These are phyloP conservation scores for Skeletonema marinoi DNA, from an alignment of 108 stramenopile species.

Conservation along the genomic window DNA sequence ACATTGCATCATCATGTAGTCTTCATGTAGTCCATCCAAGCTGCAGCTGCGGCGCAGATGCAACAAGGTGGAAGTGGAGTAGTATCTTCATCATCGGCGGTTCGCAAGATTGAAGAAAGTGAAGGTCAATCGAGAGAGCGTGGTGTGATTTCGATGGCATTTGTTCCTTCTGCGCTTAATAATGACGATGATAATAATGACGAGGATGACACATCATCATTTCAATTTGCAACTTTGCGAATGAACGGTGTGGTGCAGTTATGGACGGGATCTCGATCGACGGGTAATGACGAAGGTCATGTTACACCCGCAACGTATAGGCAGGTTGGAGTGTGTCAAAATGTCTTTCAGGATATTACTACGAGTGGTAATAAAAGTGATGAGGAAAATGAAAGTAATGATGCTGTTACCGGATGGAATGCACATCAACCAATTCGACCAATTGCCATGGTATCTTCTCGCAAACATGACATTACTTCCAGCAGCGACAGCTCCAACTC, in stretches of 20 bases:
- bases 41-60: conserved; percentile 4
- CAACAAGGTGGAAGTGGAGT: neutral
- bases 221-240: conserved; percentile 66
- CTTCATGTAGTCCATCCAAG: conserved; percentile 18
- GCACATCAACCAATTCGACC: conserved; percentile 24
- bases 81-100: neutral
- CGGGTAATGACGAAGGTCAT: neutral
- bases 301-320: conserved; percentile 12
- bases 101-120: conserved; percentile 32
- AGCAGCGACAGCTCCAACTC: neutral
- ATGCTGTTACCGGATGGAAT: neutral
- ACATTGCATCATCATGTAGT: too few relatives aligned
- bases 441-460: conserved; percentile 25
- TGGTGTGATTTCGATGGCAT: conserved; percentile 69
- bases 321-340: neutral
- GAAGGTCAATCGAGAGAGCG: conserved; percentile 48
- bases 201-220: conserved; percentile 16
- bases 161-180: neutral
- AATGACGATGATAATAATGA: conserved; percentile 1
- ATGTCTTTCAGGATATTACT: neutral
- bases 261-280: conserved; percentile 52
- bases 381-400: conserved; percentile 1
- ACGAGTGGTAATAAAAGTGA: neutral
- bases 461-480: neutral
- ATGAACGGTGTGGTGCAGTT: conserved; percentile 65